A percentile compares a stretch with the other conserved stretches of the same genome.
Conservation (phyloP, 352 stramenopile genomes). For the Globisporangium recalcitrans region DNA sequence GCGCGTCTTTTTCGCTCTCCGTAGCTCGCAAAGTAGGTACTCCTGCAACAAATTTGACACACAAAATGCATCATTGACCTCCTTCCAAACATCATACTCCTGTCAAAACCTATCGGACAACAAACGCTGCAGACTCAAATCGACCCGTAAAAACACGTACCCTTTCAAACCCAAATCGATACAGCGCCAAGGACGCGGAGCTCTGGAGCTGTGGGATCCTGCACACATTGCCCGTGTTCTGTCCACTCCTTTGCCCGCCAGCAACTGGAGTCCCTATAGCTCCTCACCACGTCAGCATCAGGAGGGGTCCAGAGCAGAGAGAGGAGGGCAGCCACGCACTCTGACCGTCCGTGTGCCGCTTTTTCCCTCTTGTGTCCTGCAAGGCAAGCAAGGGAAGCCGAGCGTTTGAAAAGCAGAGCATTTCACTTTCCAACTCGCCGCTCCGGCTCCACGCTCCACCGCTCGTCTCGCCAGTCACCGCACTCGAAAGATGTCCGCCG, state of each 20-base stretch:
- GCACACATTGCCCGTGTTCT: conserved; percentile 2
- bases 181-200: background rate
- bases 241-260: conserved; percentile 7
- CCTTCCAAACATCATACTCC: background rate
- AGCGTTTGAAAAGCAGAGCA: background rate
- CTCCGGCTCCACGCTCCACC: background rate
- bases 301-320: background rate
- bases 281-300: conserved; percentile 20
- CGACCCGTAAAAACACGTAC: background rate
- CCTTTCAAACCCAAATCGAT: background rate
- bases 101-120: background rate
- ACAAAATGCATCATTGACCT: background rate
- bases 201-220: background rate
- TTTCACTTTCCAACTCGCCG: conserved; percentile 9
- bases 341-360: background rate
- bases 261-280: conserved; percentile 10
- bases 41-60: conserved; percentile 9
- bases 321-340: conserved; percentile 3
- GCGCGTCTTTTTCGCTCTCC: background rate
- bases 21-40: conserved; percentile 2
- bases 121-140: too few species aligned
- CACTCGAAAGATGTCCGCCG: conserved; percentile 26
- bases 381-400: background rate
- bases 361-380: background rate
- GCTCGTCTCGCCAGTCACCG: background rate